Evolutionary conservation across 306 rosid genomes (phyloP).

Genomic region (Vicia sativa): DNA sequence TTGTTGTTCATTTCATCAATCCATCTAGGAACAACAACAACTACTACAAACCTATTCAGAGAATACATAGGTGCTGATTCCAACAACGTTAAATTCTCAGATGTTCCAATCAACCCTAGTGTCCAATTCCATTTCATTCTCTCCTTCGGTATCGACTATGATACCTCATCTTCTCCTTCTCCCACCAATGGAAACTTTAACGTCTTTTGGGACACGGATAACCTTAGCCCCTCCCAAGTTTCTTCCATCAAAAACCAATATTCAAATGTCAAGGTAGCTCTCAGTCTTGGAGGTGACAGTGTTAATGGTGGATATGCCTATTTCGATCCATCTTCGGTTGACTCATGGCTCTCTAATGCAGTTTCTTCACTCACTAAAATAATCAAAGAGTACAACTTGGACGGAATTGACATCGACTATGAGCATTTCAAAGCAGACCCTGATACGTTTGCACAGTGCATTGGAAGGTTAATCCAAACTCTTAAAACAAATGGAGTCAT

Average conservation of each 20-base stretch:
- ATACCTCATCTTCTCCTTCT: slow-evolving; percentile 55
- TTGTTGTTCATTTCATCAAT: slow-evolving; percentile 21
- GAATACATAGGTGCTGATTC: slow-evolving; percentile 87
- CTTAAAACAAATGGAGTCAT: slow-evolving; percentile 57
- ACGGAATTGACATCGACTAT: slow-evolving; percentile 78
- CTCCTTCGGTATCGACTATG: slow-evolving; percentile 78
- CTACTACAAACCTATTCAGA: slow-evolving; percentile 53
- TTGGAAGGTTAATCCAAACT: slow-evolving; percentile 57
- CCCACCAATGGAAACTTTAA: slow-evolving; percentile 73
- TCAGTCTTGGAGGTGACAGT: slow-evolving; percentile 74
- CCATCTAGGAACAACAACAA: slow-evolving; percentile 32
- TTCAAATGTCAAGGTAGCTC: slow-evolving; percentile 73
- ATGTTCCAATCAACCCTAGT: slow-evolving; percentile 64
- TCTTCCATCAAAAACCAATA: slow-evolving; percentile 53
- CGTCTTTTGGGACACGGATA: slow-evolving; percentile 64
- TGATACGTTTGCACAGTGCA: slow-evolving; percentile 61
- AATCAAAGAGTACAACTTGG: slow-evolving; percentile 57
- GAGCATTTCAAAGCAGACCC: slow-evolving; percentile 69
- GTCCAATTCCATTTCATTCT: slow-evolving; percentile 77
- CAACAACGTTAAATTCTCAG: slow-evolving; percentile 59
- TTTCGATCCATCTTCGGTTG: slow-evolving; percentile 63
- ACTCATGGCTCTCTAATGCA: slow-evolving; percentile 77
- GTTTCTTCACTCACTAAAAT: slow-evolving; percentile 72
- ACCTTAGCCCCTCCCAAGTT: slow-evolving; percentile 73
- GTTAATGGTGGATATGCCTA: slow-evolving; percentile 32